Evolutionary conservation across 2,329 filamentous ascomycete species (phyloP).

Genomic region (Epichloe sibirici): DNA sequence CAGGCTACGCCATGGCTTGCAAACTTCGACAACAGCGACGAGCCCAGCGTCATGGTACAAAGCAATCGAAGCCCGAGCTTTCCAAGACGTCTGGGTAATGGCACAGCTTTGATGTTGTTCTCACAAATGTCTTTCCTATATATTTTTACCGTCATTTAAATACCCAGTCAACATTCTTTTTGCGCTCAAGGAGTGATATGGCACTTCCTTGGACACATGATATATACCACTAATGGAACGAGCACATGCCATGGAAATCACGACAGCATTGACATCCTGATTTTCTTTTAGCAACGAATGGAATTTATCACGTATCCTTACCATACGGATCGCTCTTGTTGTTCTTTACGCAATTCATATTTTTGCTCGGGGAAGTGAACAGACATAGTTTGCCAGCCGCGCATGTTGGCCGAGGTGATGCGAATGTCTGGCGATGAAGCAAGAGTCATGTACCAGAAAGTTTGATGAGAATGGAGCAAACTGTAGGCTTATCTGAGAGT

Average conservation of each 20-base stretch:
- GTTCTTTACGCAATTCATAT: neutral
- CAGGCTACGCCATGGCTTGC: conserved; percentile 34
- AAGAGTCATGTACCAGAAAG: too few species aligned
- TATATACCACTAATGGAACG: neutral
- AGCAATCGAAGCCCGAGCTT: conserved; percentile 1
- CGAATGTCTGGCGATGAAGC: too few species aligned
- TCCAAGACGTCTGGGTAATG: neutral
- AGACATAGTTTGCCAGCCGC: too few species aligned
- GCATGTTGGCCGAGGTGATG: too few species aligned
- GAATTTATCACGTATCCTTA: neutral
- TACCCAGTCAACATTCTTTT: neutral
- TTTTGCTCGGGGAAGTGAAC: too few species aligned
- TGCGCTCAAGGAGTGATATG: neutral
- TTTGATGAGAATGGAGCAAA: too few species aligned
- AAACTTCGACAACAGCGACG: conserved; percentile 30
- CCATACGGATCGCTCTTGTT: neutral
- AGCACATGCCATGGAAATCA: neutral
- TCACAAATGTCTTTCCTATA: neutral
- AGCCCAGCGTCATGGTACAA: conserved; percentile 15
- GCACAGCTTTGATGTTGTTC: neutral
- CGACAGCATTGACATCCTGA: neutral
- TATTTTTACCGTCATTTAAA: neutral
- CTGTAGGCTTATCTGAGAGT: too few species aligned
- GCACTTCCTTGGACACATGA: neutral
- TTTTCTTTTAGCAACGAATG: neutral